Conservation (phyloP, 371 early-diverging fungal genomes). For the Mucor circinelloides region DNA sequence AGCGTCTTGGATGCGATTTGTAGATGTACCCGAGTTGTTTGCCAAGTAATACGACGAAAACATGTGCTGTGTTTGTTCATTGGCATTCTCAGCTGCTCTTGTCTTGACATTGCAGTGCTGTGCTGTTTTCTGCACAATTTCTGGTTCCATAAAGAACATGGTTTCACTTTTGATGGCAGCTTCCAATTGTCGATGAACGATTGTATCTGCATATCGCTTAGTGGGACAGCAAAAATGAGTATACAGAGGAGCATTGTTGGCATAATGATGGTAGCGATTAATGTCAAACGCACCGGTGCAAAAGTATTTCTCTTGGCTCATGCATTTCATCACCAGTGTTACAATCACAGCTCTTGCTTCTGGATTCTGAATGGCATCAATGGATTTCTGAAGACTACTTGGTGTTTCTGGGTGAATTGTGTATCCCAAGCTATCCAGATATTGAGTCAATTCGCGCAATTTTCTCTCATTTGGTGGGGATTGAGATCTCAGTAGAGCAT, state of each 20-base stretch:
- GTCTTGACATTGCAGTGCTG: constrained; percentile 72
- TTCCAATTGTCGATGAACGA: constrained; percentile 85
- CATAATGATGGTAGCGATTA: constrained; percentile 68
- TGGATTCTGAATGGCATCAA: constrained; percentile 63
- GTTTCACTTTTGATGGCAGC: constrained; percentile 29
- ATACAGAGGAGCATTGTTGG: constrained; percentile 72
- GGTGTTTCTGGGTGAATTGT: constrained; percentile 49
- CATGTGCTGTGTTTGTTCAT: constrained; percentile 72
- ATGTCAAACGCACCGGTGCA: constrained; percentile 78
- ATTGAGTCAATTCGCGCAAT: constrained; percentile 54
- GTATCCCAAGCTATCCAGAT: constrained; percentile 59
- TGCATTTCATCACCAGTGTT: constrained; percentile 65
- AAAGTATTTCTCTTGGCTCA: constrained; percentile 82
- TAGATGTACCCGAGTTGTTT: constrained; percentile 25
- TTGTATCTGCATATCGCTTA: constrained; percentile 91
- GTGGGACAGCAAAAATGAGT: constrained; percentile 95
- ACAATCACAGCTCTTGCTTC: constrained; percentile 46
- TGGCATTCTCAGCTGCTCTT: constrained; percentile 64
- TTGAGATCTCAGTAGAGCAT: constrained; percentile 82
- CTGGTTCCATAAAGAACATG: constrained; percentile 52
- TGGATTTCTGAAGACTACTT: constrained; percentile 66
- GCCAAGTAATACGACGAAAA: constrained; percentile 61
- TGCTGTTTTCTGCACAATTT: constrained; percentile 52
- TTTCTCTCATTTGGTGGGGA: constrained; percentile 62
- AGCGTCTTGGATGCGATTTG: constrained; percentile 33